Percentiles rank a stretch among this genome's conserved stretches.
phyloP scores from a whole-genome alignment of 2,329 filamentous ascomycete genomes.

The Colletotrichum abscissum region DNA sequence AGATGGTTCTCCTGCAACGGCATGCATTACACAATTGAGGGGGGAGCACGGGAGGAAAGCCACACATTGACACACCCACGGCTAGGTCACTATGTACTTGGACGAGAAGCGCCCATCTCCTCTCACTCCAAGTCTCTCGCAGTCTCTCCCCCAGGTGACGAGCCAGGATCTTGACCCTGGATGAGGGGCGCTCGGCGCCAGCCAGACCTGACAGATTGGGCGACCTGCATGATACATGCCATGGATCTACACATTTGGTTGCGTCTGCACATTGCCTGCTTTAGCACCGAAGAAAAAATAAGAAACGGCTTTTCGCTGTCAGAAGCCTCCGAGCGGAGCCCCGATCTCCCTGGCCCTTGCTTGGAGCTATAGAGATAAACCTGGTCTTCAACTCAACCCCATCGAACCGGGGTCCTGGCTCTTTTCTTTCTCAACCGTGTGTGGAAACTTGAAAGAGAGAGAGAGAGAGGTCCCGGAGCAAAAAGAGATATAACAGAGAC shows the following conservation, averaged over 20 bases:
- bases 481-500: constrained; percentile 37
- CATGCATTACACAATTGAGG: constrained; percentile 16
- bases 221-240: constrained; percentile 31
- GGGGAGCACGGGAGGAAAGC: neutral
- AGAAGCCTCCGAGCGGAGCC: constrained; percentile 31
- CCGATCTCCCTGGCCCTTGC: constrained; percentile 34
- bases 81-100: neutral
- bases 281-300: constrained; percentile 33
- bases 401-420: constrained; percentile 30
- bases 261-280: constrained; percentile 21
- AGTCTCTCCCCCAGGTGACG: constrained; percentile 19
- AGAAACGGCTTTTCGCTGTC: constrained; percentile 36
- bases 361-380: constrained; percentile 23
- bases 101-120: neutral
- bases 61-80: neutral
- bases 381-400: constrained; percentile 28
- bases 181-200: constrained; percentile 30
- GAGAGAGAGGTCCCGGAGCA: neutral
- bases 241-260: constrained; percentile 31
- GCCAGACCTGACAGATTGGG: constrained; percentile 32
- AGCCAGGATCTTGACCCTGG: constrained; percentile 26
- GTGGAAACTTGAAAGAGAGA: neutral
- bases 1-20: neutral
- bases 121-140: neutral
- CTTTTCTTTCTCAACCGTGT: constrained; percentile 25